Base-by-base conservation (phyloP, 495 filamentous ascomycete species). In the Penicillium canescens region DNA sequence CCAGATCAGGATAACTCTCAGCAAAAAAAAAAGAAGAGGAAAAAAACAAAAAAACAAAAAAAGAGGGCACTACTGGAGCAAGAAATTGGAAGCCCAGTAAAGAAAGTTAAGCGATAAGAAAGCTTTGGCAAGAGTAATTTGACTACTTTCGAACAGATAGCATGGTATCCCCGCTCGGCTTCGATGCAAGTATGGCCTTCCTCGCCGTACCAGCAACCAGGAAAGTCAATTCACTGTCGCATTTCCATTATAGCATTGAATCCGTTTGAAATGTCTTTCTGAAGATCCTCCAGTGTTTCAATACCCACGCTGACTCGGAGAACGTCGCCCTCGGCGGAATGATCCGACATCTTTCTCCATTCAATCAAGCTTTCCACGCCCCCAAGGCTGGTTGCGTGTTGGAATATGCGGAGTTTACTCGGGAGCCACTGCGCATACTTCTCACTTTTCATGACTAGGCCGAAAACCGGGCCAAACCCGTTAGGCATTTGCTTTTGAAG, bases 311-410 rank as follows among this genome's bases (percentile, higher is more conserved):
- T 95, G 38, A 96, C 70, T 42, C 92, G 77, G 63, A 94, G 60
- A 61, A 96, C 59, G 56, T 81, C 72, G 53, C 71, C 78, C 60
- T 94, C 89, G 35, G 88, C 84, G 8, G 55, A 71, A 11, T 66
- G 46, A 72, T 96, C 92, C 50, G 79, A 83, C 91, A 97, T 93
- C 20, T 85, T 80, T 50, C 54, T 71, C 76, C 59, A 74, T 61
- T 54, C 77, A 56, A 96, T 87, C 80, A 95, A 69, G 59, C 88
- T 92, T 81, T 96, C 92, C 6, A 96, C 90, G 2, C 90, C 89
- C 3, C 92, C 92, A n/a, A 97, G 70, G 65, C 87, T 92, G 6
- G 92, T 96, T 6, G 92, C 91, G 76, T 96, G 92, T 57, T 93
- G 88, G 75, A 96, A 97, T 41, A 94, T 78, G 16, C 77, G 46